A percentile compares a stretch with the other conserved stretches of the same genome.
phyloP scores from a whole-genome alignment of 495 filamentous ascomycete species.

The Collariella sp. region DNA sequence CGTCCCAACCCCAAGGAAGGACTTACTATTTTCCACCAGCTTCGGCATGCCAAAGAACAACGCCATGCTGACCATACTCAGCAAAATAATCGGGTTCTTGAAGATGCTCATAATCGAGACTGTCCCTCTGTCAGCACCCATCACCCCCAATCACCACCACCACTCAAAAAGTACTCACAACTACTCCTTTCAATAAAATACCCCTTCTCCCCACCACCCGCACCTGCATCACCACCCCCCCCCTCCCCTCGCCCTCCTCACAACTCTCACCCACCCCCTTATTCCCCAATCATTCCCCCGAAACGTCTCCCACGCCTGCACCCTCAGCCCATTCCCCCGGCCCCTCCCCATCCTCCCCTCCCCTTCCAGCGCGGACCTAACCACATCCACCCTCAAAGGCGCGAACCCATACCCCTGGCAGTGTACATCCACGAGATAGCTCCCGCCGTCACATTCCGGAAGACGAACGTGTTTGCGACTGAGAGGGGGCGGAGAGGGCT shows the following conservation, averaged over 20 bases:
- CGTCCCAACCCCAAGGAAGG: background rate
- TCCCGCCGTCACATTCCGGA: constrained; percentile 58
- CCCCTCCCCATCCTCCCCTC: constrained; percentile 33
- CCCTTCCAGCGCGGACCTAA: constrained; percentile 31
- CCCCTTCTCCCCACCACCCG: constrained; percentile 53
- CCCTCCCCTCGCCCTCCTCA: constrained; percentile 12
- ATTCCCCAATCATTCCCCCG: constrained; percentile 79
- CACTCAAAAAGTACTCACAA: too few species aligned
- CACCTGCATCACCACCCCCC: constrained; percentile 45
- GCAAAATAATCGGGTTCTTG: constrained; percentile 90
- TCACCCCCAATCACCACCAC: too few species aligned
- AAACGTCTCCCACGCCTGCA: constrained; percentile 75
- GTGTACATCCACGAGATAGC: constrained; percentile 75
- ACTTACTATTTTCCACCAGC: constrained; percentile 89
- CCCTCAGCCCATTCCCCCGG: constrained; percentile 39
- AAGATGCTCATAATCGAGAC: constrained; percentile 58
- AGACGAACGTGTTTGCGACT: constrained; percentile 58
- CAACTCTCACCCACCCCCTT: constrained; percentile 51
- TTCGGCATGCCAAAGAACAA: constrained; percentile 88
- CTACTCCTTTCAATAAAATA: constrained; percentile 64
- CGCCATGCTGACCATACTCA: constrained; percentile 70
- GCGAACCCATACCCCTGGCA: constrained; percentile 63
- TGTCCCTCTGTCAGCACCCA: constrained; percentile 7
- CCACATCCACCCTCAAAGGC: constrained; percentile 67
- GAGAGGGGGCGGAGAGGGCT: constrained; percentile 49